phyloP scores from a whole-genome alignment of 208 protist genomes.

The Naegleria lovaniensis region DNA sequence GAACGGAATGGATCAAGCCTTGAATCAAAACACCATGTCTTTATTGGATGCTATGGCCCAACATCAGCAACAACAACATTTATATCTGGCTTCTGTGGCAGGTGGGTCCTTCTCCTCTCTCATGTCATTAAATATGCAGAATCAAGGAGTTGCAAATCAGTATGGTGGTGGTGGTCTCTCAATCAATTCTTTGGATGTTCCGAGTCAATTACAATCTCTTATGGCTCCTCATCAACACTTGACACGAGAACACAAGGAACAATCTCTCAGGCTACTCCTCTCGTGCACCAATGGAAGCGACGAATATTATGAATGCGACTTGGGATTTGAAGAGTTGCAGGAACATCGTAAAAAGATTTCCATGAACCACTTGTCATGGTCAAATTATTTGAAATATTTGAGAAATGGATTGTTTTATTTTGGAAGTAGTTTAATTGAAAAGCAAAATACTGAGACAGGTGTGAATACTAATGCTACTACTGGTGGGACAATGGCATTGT shows the following conservation, averaged over 20 bases:
- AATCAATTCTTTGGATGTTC: background rate
- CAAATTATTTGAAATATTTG: background rate
- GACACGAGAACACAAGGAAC: background rate
- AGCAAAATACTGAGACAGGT: background rate
- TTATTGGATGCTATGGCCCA: background rate
- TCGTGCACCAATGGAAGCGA: background rate
- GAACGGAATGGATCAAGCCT: background rate
- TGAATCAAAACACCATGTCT: background rate
- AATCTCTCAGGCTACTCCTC: background rate
- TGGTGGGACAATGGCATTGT: too few species aligned
- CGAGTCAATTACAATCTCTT: background rate
- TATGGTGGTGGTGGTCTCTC: background rate
- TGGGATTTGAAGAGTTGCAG: background rate
- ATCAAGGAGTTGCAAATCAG: background rate
- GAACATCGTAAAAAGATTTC: background rate
- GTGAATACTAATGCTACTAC: too few species aligned
- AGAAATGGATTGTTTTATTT: slow-evolving; percentile 7
- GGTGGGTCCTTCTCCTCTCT: background rate
- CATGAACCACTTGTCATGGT: background rate
- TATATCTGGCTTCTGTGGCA: background rate
- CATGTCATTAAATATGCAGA: background rate
- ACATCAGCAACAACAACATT: background rate
- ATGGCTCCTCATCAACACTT: background rate
- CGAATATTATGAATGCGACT: background rate
- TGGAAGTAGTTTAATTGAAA: background rate